A percentile compares a stretch with the other conserved stretches of the same genome.
These are phyloP conservation scores for Murraya koenigii DNA, from an alignment of 345 rosid genomes.

Conservation along the genomic window DNA sequence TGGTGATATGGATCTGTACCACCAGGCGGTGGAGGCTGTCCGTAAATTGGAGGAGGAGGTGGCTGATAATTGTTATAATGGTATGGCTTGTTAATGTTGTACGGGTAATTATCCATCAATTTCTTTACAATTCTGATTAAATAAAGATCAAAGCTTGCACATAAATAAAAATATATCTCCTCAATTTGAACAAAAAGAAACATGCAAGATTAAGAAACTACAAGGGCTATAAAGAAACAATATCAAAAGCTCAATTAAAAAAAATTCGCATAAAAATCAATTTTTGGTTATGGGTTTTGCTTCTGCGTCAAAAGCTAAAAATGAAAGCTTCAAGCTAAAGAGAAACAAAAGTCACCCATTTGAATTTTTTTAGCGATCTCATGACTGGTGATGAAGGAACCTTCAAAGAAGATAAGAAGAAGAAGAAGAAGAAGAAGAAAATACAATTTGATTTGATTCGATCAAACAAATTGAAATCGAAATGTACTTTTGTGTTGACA, in stretches of 20 bases:
- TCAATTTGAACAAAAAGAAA: neutral
- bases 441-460: neutral
- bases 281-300: neutral
- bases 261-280: neutral
- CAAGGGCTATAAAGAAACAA: neutral
- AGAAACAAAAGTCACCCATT: slow-evolving; percentile 3
- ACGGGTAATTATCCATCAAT: slow-evolving; percentile 49
- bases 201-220: neutral
- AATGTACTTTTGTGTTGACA: neutral
- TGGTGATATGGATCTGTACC: slow-evolving; percentile 44
- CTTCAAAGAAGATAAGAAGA: neutral
- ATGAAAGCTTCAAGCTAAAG: neutral
- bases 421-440: neutral
- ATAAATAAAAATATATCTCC: neutral
- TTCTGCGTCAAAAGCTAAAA: neutral
- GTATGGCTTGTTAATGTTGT: slow-evolving; percentile 29
- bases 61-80: slow-evolving; percentile 47
- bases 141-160: neutral
- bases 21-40: slow-evolving; percentile 55
- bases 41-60: slow-evolving; percentile 32
- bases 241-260: neutral
- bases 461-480: neutral
- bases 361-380: neutral
- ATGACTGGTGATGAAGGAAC: neutral
- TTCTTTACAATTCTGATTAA: neutral